A percentile compares a stretch with the other conserved stretches of the same genome.
Conservation (phyloP, 2,329 filamentous ascomycete species). For the Cladosporium sp. region DNA sequence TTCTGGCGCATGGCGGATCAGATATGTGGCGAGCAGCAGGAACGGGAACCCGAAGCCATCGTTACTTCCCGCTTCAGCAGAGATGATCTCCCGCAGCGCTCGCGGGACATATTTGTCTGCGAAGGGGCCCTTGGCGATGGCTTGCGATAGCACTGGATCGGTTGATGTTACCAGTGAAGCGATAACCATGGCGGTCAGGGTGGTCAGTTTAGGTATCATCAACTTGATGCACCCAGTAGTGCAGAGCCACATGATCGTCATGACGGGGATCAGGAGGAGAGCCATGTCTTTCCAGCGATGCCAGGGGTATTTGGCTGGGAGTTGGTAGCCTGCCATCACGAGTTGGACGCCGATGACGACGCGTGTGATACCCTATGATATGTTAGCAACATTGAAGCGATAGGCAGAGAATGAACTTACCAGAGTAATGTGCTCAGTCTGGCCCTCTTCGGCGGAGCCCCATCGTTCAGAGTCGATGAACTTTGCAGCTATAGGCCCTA, state of each 20-base stretch:
- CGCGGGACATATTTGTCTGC: conserved; percentile 83
- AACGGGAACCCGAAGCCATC: conserved; percentile 86
- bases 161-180: conserved; percentile 85
- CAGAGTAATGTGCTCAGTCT: conserved; percentile 71
- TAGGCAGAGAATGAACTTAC: neutral
- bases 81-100: conserved; percentile 67
- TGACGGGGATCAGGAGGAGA: conserved; percentile 75
- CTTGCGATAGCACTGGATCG: conserved; percentile 80
- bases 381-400: neutral
- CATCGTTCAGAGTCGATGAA: conserved; percentile 73
- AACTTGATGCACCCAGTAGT: conserved; percentile 75
- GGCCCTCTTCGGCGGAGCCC: conserved; percentile 56
- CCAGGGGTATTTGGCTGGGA: conserved; percentile 75
- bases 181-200: conserved; percentile 74
- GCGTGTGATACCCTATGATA: conserved; percentile 67
- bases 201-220: conserved; percentile 67
- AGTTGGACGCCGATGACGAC: conserved; percentile 85
- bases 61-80: conserved; percentile 75
- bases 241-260: conserved; percentile 79
- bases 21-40: conserved; percentile 76
- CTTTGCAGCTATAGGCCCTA: conserved; percentile 74
- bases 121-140: conserved; percentile 86
- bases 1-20: conserved; percentile 71
- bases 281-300: conserved; percentile 74
- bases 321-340: conserved; percentile 79